phyloP scores from a whole-genome alignment of 805 yeast genomes.

The Saturnispora galanensis region DNA sequence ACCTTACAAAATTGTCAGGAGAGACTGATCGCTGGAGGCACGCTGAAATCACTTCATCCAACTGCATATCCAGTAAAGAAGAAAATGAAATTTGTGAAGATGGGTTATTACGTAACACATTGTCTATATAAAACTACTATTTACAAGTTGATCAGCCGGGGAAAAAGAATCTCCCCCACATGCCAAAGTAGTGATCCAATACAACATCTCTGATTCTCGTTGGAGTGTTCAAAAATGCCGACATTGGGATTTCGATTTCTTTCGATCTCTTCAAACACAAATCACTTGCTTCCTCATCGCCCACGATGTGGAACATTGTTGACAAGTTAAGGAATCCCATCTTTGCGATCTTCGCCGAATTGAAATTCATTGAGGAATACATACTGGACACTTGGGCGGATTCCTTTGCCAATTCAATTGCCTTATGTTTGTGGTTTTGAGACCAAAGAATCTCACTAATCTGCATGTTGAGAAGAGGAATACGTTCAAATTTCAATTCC shows the following conservation, averaged over 20 bases:
- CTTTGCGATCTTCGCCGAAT: slow-evolving; percentile 31
- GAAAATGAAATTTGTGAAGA: neutral
- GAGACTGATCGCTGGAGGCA: slow-evolving; percentile 18
- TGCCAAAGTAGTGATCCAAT: slow-evolving; percentile 26
- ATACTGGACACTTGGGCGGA: slow-evolving; percentile 27
- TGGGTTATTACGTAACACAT: neutral
- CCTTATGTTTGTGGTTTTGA: slow-evolving; percentile 24
- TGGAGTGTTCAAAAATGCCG: slow-evolving; percentile 17
- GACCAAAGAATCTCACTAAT: slow-evolving; percentile 35
- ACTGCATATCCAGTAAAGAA: slow-evolving; percentile 1
- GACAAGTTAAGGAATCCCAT: slow-evolving; percentile 29
- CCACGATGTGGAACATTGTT: slow-evolving; percentile 24
- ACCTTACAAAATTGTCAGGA: slow-evolving; percentile 20
- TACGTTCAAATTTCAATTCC: slow-evolving; percentile 22
- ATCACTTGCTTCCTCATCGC: slow-evolving; percentile 21
- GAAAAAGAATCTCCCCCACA: slow-evolving; percentile 27
- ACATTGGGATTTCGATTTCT: slow-evolving; percentile 25
- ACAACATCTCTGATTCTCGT: slow-evolving; percentile 25
- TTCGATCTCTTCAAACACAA: slow-evolving; percentile 21
- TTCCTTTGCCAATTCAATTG: slow-evolving; percentile 34
- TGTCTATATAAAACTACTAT: too few relatives aligned
- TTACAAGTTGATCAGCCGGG: slow-evolving; percentile 16
- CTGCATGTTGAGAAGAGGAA: slow-evolving; percentile 32
- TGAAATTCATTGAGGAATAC: slow-evolving; percentile 25
- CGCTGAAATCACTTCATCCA: slow-evolving; percentile 17